Conservation (phyloP, 306 rosid genomes). For the Lupinus albus region DNA sequence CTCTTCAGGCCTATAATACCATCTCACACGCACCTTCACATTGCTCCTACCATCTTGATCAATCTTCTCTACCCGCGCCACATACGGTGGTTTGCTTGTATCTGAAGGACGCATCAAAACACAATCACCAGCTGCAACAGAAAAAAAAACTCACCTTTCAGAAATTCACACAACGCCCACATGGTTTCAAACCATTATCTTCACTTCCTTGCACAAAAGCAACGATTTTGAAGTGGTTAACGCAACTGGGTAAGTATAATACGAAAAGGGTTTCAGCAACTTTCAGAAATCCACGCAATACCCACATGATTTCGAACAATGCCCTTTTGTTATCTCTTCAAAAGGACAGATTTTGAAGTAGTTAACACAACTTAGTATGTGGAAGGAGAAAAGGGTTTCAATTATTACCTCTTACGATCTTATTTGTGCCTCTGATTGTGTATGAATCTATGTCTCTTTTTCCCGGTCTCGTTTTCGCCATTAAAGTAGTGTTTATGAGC, state of each 20-base stretch:
- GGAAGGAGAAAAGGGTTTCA: background rate
- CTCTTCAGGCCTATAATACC: constrained; percentile 91
- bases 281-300: constrained; percentile 30
- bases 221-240: constrained; percentile 32
- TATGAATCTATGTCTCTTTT: constrained; percentile 75
- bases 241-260: constrained; percentile 24
- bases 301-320: constrained; percentile 24
- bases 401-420: constrained; percentile 75
- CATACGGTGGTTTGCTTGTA: constrained; percentile 72
- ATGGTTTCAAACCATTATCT: background rate
- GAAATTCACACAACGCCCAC: constrained; percentile 22
- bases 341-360: constrained; percentile 34
- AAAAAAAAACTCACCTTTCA: constrained; percentile 14
- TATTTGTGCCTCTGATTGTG: constrained; percentile 85
- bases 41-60: constrained; percentile 64
- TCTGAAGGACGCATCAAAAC: constrained; percentile 87
- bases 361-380: constrained; percentile 28
- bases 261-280: background rate
- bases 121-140: constrained; percentile 64
- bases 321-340: background rate
- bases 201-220: background rate
- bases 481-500: constrained; percentile 30
- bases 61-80: constrained; percentile 80
- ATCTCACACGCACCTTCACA: constrained; percentile 70
- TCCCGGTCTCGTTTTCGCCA: constrained; percentile 84